Evolutionary conservation across 2,329 filamentous ascomycete genomes (phyloP), one percentile per base, ranked within the genome.

Genomic region (Trichoderma guizhouense): DNA sequence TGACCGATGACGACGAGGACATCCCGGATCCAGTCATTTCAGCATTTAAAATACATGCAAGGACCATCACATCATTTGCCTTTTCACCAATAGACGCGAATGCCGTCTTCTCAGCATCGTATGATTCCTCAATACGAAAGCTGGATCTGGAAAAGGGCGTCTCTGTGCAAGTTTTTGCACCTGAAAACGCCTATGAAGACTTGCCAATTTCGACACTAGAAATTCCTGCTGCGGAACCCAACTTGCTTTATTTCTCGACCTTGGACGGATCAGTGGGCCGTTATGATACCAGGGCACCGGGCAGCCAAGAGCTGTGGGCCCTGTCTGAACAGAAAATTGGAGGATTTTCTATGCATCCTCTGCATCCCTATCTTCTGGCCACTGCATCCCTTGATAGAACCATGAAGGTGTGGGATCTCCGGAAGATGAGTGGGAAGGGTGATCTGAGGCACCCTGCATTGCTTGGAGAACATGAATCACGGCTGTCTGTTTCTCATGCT

Each of bases 311-410:
- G 18, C 83, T 92, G 1, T 97, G 93, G 88, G 86, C 89, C 9
- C 84, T 98, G 0, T 92, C 91, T 0, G 94, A 97, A 68, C 95
- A 97, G 80, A 99, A 99, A 79, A 98, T 99, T 69, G 96, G 96
- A 21, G 96, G 96, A 0, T 98, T 98, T 81, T 92, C 91, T 0
- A 82, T 98, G 2, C 91, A 97, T 76, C 95, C 96, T 0, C 81
- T 91, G 0, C 88, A 94, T 3, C 91, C 94, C 0, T 93, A 98
- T 78, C 88, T 97, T 5, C 82, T 97, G 0, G 94, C 94, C 0
- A 98, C 96, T 0, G 96, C 95, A 0, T 97, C 93, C 0, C 85
- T 99, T 0, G 96, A 99, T 79, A 89, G 95, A 3, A 97, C 91
- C 0, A 83, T 99, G 77, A 95, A 95, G 77, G 87, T 99, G 3